A percentile compares a stretch with the other conserved stretches of the same genome.
Evolutionary conservation across 495 filamentous ascomycete genomes (phyloP).

Genomic region (Penicillium flavigenum): DNA sequence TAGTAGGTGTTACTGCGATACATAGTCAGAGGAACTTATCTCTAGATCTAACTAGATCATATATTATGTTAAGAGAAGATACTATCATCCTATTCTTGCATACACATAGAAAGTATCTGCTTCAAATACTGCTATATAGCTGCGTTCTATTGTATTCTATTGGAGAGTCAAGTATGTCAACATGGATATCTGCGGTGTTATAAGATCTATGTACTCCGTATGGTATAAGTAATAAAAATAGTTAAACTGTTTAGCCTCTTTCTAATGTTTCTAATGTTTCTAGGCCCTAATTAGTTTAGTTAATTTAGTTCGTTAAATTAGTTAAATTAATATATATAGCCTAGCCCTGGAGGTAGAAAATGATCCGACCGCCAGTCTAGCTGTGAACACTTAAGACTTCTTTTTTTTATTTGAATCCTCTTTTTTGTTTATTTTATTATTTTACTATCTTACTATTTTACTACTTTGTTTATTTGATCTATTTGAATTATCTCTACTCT

Average conservation of each 20-base stretch:
- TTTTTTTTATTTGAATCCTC: background rate
- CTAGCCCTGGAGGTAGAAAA: background rate
- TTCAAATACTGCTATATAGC: too few relatives aligned
- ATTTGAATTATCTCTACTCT: too few relatives aligned
- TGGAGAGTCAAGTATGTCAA: background rate
- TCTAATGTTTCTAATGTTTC: background rate
- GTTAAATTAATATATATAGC: background rate
- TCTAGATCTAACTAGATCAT: too few relatives aligned
- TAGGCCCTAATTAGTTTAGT: background rate
- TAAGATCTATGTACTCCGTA: background rate
- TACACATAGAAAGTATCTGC: too few relatives aligned
- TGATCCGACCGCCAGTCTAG: constrained; percentile 1
- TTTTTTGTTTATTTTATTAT: background rate
- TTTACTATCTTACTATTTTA: fast-evolving
- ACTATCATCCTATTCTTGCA: too few relatives aligned
- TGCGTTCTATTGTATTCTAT: too few relatives aligned
- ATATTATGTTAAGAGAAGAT: too few relatives aligned
- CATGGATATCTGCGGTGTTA: background rate
- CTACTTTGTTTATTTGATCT: background rate
- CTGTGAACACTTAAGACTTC: constrained; percentile 5
- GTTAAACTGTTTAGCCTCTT: background rate
- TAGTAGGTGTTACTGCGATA: too few relatives aligned
- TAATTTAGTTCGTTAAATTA: too few relatives aligned
- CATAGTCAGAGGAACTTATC: too few relatives aligned
- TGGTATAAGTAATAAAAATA: background rate